Evolutionary conservation across 2,329 filamentous ascomycete species (phyloP).

Genomic region (Aureobasidium subglaciale): DNA sequence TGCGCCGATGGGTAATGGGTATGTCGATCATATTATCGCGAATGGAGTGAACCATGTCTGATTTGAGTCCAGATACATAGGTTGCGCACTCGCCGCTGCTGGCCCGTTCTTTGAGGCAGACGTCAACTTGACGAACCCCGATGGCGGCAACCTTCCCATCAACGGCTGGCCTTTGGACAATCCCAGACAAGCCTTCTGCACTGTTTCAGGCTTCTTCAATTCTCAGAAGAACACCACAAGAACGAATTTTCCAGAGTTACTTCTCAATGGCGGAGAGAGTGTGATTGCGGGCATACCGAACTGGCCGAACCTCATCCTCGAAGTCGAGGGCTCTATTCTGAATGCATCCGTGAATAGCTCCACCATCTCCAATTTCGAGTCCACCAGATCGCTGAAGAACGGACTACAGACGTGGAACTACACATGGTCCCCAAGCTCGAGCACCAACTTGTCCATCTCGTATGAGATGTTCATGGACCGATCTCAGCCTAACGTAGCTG

Average conservation of each 20-base stretch:
- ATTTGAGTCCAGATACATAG: conserved; percentile 41
- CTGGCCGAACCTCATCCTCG: conserved; percentile 54
- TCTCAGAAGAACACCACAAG: conserved; percentile 51
- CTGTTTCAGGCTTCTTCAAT: conserved; percentile 61
- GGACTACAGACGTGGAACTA: conserved; percentile 59
- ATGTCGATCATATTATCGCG: neutral
- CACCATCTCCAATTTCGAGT: conserved; percentile 54
- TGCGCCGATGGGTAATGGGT: conserved; percentile 53
- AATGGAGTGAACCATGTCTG: neutral
- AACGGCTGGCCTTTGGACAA: conserved; percentile 61
- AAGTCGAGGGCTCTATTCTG: conserved; percentile 48
- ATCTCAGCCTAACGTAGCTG: conserved; percentile 53
- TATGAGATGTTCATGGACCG: conserved; percentile 63
- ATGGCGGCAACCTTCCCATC: conserved; percentile 25
- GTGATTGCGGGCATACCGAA: conserved; percentile 66
- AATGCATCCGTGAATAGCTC: conserved; percentile 53
- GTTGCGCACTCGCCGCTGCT: conserved; percentile 55
- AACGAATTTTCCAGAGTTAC: conserved; percentile 61
- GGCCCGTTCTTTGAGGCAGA: conserved; percentile 59
- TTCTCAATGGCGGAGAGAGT: conserved; percentile 62
- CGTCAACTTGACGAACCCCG: conserved; percentile 47
- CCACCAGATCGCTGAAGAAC: conserved; percentile 56
- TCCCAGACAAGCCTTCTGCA: conserved; percentile 57
- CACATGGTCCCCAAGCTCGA: conserved; percentile 53
- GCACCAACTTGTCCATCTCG: conserved; percentile 49